A percentile compares a stretch with the other conserved stretches of the same genome.
These are phyloP conservation scores for Iberis pinnata DNA, from an alignment of 345 rosid genomes.

Conservation along the genomic window DNA sequence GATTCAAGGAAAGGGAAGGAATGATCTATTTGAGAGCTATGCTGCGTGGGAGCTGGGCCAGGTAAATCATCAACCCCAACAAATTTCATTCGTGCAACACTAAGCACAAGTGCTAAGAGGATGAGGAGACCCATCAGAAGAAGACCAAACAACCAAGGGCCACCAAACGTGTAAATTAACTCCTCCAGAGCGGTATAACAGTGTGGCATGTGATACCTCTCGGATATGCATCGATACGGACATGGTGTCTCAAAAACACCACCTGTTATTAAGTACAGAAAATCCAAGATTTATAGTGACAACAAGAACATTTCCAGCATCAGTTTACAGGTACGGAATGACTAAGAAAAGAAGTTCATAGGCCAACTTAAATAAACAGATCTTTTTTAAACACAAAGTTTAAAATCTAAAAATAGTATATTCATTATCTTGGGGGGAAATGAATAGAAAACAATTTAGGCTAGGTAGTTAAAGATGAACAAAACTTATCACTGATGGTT, in stretches of 20 bases:
- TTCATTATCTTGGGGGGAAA: slow-evolving; percentile 5
- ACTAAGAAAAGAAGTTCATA: slow-evolving; percentile 1
- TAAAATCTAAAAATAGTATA: background rate
- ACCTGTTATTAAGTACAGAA: slow-evolving; percentile 43
- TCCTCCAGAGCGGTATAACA: slow-evolving; percentile 98
- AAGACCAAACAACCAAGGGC: slow-evolving; percentile 94
- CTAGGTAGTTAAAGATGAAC: slow-evolving; percentile 14
- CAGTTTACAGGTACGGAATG: slow-evolving; percentile 5
- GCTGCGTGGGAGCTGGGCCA: slow-evolving; percentile 87
- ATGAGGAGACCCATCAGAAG: slow-evolving; percentile 78
- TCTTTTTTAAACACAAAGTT: background rate
- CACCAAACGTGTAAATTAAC: slow-evolving; percentile 95
- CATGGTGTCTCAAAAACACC: slow-evolving; percentile 87
- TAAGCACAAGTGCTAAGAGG: slow-evolving; percentile 89
- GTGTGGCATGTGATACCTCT: slow-evolving; percentile 92
- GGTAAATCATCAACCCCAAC: slow-evolving; percentile 93
- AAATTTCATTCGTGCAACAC: slow-evolving; percentile 97
- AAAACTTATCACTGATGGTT: slow-evolving; percentile 6
- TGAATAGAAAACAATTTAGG: slow-evolving; percentile 5
- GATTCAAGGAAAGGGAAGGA: slow-evolving; percentile 98
- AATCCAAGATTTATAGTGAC: slow-evolving; percentile 14
- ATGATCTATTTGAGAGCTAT: slow-evolving; percentile 85
- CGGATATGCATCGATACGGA: slow-evolving; percentile 81
- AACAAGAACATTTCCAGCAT: slow-evolving; percentile 3
- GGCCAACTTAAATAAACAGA: slow-evolving; percentile 6